Evolutionary conservation across 2,329 filamentous ascomycete species (phyloP), one percentile per base, ranked within the genome.

Genomic region (Phaeosphaeria sp.): DNA sequence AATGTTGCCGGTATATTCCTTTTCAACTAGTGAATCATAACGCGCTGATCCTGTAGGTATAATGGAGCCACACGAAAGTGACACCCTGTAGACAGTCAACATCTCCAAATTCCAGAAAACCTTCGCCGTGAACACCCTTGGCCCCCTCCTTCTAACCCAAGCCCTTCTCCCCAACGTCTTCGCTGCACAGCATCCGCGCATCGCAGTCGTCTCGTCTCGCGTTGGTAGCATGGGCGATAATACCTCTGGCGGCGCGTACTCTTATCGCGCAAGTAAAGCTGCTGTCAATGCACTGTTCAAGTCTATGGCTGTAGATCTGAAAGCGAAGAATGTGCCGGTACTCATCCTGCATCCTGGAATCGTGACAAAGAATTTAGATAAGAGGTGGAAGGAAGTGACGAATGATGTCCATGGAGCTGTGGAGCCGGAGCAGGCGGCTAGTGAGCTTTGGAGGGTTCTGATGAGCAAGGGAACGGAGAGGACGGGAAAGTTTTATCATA

Each of bases 251-350:
- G 77, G 80, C 6, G 67, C 59, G 33, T 82, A 82, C 49, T 77
- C 79, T 2, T 82, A 82, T 51, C 77, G 80, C 2, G 73, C 75
- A 2, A 77, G 71, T 11, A 82, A 82, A 61, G 77, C 81, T 5
- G 81, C 79, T 7, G 74, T 82, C 25, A 81, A 82, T 58, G 75
- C 71, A 39, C 66, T 83, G 15, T 80, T 78, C 48, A 80, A 81
- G 67, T 79, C 69, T 55, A 57, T 82, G 64, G 73, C 78, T 2
- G 64, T 81, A 49, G 80, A 82, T 59, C 57, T 82, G 53, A 72
- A 64, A 51, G 70, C 70, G 2, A 74, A 77, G 53, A 74, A 76
- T 8, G 73, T 82, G 3, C 69, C 75, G 5, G 79, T 82, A 2
- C 63, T 75, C 27, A 51, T 82, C 25, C 57, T 83, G 61, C 80